These are phyloP conservation scores for Diatrype stigma DNA, from an alignment of 2,329 filamentous ascomycete species.

Conservation along the genomic window DNA sequence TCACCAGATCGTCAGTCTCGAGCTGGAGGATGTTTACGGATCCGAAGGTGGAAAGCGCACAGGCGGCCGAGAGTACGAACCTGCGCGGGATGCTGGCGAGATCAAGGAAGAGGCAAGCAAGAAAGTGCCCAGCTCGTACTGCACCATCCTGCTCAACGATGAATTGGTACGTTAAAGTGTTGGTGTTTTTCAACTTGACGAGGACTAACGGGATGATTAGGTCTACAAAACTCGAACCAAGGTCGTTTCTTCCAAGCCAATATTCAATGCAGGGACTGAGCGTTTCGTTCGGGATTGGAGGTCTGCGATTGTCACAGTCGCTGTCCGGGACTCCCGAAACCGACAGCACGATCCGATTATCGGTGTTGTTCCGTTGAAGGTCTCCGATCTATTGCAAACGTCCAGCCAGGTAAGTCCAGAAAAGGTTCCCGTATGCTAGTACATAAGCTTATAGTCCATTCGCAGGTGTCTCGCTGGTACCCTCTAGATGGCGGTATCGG, in stretches of 20 bases:
- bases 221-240: conserved; percentile 93
- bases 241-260: conserved; percentile 88
- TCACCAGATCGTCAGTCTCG: conserved; percentile 92
- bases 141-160: conserved; percentile 87
- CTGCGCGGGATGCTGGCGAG: conserved; percentile 79
- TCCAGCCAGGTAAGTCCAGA: conserved; percentile 59
- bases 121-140: conserved; percentile 84
- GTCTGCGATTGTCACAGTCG: conserved; percentile 78
- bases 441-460: conserved; percentile 20
- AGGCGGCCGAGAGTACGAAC: conserved; percentile 76
- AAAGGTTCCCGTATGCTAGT: neutral
- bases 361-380: conserved; percentile 82
- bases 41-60: conserved; percentile 71
- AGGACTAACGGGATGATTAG: conserved; percentile 24
- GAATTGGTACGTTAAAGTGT: conserved; percentile 53
- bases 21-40: conserved; percentile 86
- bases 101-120: conserved; percentile 79
- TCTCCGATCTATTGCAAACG: conserved; percentile 83
- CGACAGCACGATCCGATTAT: conserved; percentile 92
- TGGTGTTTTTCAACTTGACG: conserved; percentile 10
- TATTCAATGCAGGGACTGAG: conserved; percentile 96
- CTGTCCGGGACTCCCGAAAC: conserved; percentile 83
- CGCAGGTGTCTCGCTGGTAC: conserved; percentile 70
- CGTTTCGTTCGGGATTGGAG: conserved; percentile 92
- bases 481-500: conserved; percentile 93